A percentile compares a stretch with the other conserved stretches of the same genome.
Conservation (phyloP, 1,139 yeast species). For the Yamadazyma buinensis region DNA sequence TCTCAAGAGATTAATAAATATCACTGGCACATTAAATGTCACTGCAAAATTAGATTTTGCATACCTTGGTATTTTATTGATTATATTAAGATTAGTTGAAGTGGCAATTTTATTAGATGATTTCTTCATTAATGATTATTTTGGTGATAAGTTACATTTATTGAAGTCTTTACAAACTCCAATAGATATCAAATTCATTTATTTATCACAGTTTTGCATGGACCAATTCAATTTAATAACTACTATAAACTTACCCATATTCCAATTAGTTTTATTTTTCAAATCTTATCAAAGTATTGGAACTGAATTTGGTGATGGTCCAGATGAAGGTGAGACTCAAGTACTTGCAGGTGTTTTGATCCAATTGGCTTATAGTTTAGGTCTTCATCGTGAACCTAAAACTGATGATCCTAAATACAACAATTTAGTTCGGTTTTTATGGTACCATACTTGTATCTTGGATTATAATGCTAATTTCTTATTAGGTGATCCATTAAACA, state of each 20-base stretch:
- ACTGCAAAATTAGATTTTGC: conserved; percentile 19
- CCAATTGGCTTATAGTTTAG: conserved; percentile 42
- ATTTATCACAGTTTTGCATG: conserved; percentile 34
- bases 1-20: conserved; percentile 18
- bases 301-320: conserved; percentile 48
- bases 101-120: conserved; percentile 18
- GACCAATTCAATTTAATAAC: conserved; percentile 35
- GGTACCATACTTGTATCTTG: conserved; percentile 21
- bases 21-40: conserved; percentile 6
- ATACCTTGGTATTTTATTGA: conserved; percentile 19
- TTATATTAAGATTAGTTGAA: conserved; percentile 21
- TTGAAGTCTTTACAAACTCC: conserved; percentile 4
- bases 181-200: conserved; percentile 28
- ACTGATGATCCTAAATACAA: conserved; percentile 22
- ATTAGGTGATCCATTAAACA: conserved; percentile 32
- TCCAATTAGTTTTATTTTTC: conserved; percentile 43
- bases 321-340: conserved; percentile 46
- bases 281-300: conserved; percentile 38
- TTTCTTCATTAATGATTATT: conserved; percentile 14
- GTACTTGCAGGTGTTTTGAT: conserved; percentile 34
- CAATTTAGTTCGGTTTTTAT: conserved; percentile 30
- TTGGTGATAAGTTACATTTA: conserved; percentile 7
- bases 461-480: conserved; percentile 33
- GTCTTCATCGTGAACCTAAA: conserved; percentile 40
- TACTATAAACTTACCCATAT: conserved; percentile 39